phyloP scores from a whole-genome alignment of 2,329 filamentous ascomycete species.

The Pestalotiopsis sp. region DNA sequence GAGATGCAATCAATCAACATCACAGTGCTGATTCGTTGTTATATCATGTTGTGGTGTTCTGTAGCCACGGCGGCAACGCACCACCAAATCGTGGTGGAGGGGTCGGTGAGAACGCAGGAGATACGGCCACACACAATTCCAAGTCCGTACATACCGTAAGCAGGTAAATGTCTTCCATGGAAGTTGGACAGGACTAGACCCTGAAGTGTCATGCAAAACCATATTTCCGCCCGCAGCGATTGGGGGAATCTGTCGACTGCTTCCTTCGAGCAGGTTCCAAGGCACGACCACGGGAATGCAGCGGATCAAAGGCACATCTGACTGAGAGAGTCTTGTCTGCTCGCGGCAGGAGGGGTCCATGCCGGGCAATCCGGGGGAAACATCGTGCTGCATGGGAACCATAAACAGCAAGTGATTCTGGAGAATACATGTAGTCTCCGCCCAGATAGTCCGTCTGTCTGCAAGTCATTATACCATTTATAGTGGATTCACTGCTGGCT shows the following conservation, averaged over 20 bases:
- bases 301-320: background rate
- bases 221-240: background rate
- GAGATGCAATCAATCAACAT: background rate
- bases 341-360: background rate
- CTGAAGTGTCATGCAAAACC: background rate
- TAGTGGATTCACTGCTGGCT: background rate
- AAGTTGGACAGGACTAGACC: background rate
- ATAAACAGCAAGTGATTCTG: background rate
- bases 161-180: background rate
- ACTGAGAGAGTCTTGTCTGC: background rate
- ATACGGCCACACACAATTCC: background rate
- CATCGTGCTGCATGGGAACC: background rate
- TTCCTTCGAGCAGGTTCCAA: background rate
- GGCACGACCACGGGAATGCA: background rate
- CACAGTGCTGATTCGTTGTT: background rate
- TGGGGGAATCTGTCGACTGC: background rate
- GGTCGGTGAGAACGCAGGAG: background rate
- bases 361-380: background rate
- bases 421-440: background rate
- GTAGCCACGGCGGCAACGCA: background rate
- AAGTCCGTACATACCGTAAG: background rate
- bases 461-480: background rate
- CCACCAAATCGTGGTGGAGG: slow-evolving; percentile 1
- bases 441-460: background rate
- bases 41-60: background rate